A percentile compares a stretch with the other conserved stretches of the same genome.
Evolutionary conservation across 2,329 filamentous ascomycete genomes (phyloP).

Genomic region (Helicocarpus griseus): DNA sequence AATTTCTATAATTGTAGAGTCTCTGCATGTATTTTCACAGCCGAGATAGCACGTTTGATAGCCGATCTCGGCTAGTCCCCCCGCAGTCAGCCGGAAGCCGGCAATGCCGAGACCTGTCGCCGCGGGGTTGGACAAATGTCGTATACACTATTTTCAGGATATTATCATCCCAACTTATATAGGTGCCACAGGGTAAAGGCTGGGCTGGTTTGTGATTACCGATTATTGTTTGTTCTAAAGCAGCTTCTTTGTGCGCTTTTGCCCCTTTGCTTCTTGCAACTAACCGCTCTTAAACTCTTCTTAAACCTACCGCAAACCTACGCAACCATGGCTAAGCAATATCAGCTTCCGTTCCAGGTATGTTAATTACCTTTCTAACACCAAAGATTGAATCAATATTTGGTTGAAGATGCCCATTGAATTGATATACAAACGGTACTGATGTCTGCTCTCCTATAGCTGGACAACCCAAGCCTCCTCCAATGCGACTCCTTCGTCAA

Average conservation of each 20-base stretch:
- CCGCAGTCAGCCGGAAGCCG: neutral
- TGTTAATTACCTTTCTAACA: neutral
- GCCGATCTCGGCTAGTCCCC: conserved; percentile 1
- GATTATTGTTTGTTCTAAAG: neutral
- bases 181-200: neutral
- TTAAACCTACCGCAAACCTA: neutral
- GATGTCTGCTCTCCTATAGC: conserved; percentile 16
- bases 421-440: neutral
- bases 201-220: neutral
- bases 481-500: conserved; percentile 43
- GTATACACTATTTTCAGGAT: neutral
- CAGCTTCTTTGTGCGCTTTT: neutral
- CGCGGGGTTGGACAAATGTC: neutral
- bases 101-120: neutral
- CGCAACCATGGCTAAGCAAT: conserved; percentile 23
- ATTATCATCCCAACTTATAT: neutral
- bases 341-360: conserved; percentile 31
- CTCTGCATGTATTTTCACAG: neutral
- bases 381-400: neutral
- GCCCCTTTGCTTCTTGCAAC: neutral
- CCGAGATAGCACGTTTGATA: neutral
- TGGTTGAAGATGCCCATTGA: neutral
- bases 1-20: neutral
- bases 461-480: conserved; percentile 40
- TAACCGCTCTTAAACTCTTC: neutral